Evolutionary conservation across 179 eudicot species (phyloP), one percentile per base, ranked within the genome.

Genomic region (Gypsophila paniculata): DNA sequence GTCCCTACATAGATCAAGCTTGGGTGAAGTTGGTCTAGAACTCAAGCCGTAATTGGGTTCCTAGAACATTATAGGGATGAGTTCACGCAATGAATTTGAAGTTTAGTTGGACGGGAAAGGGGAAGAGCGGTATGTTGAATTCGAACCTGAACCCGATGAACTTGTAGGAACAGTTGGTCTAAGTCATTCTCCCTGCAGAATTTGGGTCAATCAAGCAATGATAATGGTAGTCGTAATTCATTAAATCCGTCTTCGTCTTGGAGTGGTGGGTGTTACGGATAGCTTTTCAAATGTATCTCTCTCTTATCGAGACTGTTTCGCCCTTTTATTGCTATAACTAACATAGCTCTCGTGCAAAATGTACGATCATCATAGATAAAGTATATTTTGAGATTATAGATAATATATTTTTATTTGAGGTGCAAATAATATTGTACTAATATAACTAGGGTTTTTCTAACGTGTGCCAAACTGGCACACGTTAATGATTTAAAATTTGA

Each of bases 101-200:
- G 67, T 62, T 61, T 6, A 59, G 64, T 57, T 61, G 71, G 65
- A 76, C 71, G 75, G 75, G 75, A 26, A 71, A 68, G n/a, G 70
- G 55, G 23, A 67, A 67, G 59, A 70, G 79, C 53, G 79, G 66
- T 75, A 38, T 76, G 73, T 64, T 82, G 1, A 80, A 29, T 38
- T 17, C 78, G 8, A 67, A 70, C 78, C 57, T 76, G 29, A 78
- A 79, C 69, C 77, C 89, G 2, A 77, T 71, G 54, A 74, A 82
- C 72, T 65, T 89, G 67, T 87, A 85, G 74, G 87, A 84, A 57
- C 87, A 87, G 55, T 57, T 89, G 55, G 76, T 82, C n/a, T 90
- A 88, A 0, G 78, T 76, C 36, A 76, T 87, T 62, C 51, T 84
- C 90, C 0, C 73, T 86, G 22, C 88, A 89, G 62, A 74, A 73